Evolutionary conservation across 768 basidiomycete genomes (phyloP), one percentile per base, ranked within the genome.

Genomic region (Mycena rebaudengoi): DNA sequence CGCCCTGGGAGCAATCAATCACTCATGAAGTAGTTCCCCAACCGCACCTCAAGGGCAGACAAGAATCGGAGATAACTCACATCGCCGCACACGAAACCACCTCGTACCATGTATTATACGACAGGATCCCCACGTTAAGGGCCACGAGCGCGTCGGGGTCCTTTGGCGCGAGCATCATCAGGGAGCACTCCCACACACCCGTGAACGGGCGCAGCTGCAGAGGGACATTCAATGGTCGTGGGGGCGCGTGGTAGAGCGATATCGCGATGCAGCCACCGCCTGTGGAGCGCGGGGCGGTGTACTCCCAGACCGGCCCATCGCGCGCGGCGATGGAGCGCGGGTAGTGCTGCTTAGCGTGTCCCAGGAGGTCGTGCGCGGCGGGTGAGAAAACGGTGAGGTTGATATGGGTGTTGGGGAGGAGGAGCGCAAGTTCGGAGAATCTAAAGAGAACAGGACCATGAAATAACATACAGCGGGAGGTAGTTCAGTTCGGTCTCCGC

Each of bases 401-500:
- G 69, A 82, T 75, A 57, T 82, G 79, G 35, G 78, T 79, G 68
- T 79, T 57, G 20, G 81, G 80, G 16, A 83, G 68, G 18, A 82
- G 69, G 40, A 82, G 66, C 7, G 81, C 82, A 28, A 82, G 68
- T 64, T 82, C 81, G 7, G 79, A 74, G 65, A 82, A 82, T 52
- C 82, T 80, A 50, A 43, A 40, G 21, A 10, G 57, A 7, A 44
- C 11, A 54, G 49, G 18, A 12, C 16, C 21, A 21, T 20, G 13
- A 20, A 30, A 46, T 16, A 48, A 76, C 80, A 32, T 58, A 82
- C 80, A 79, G 40, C 20, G 80, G 80, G 29, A 81, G 71, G 72
- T 74, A 79, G 53, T 80, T 79, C 48, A 82, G 74, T 60, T 82
- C 81, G 5, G 74, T 74, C 70, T 80, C 80, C 10, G 76, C 74